A percentile compares a stretch with the other conserved stretches of the same genome.
Conservation (phyloP, 1,284 basidiomycete genomes). For the Agroathelia rolfsii region DNA sequence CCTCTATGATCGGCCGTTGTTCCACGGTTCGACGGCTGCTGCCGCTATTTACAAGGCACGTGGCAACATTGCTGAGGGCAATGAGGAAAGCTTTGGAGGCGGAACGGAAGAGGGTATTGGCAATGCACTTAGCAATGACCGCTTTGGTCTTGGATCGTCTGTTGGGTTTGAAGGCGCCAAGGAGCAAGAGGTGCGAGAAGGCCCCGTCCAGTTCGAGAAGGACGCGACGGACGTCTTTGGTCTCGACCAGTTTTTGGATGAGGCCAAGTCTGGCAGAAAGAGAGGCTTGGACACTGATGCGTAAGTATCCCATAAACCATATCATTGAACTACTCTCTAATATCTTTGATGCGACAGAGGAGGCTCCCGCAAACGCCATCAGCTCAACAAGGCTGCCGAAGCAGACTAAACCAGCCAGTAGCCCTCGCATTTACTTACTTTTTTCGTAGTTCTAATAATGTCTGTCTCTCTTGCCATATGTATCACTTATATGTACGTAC, state of each 20-base stretch:
- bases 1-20: slow-evolving; percentile 90
- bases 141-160: slow-evolving; percentile 87
- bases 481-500: no score
- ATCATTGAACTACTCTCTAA: slow-evolving; percentile 1
- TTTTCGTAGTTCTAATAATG: no score
- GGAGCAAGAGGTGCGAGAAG: slow-evolving; percentile 76
- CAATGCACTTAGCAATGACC: slow-evolving; percentile 85
- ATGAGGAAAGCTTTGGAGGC: slow-evolving; percentile 86
- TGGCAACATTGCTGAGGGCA: slow-evolving; percentile 70
- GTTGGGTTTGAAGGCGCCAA: slow-evolving; percentile 84
- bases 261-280: slow-evolving; percentile 91
- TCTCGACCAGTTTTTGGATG: slow-evolving; percentile 93
- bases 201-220: slow-evolving; percentile 99
- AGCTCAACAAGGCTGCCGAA: slow-evolving; percentile 58
- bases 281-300: slow-evolving; percentile 72
- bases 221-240: slow-evolving; percentile 97
- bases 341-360: slow-evolving; percentile 27
- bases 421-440: no score
- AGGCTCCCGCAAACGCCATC: slow-evolving; percentile 60
- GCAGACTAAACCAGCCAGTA: slow-evolving; percentile 35
- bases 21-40: slow-evolving; percentile 91
- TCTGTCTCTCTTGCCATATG: no score
- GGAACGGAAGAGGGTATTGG: slow-evolving; percentile 92
- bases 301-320: slow-evolving; percentile 32
- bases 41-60: slow-evolving; percentile 96